These are phyloP conservation scores for Trichomonascaceae sp. DNA, from an alignment of 1,139 yeast species.

Conservation along the genomic window DNA sequence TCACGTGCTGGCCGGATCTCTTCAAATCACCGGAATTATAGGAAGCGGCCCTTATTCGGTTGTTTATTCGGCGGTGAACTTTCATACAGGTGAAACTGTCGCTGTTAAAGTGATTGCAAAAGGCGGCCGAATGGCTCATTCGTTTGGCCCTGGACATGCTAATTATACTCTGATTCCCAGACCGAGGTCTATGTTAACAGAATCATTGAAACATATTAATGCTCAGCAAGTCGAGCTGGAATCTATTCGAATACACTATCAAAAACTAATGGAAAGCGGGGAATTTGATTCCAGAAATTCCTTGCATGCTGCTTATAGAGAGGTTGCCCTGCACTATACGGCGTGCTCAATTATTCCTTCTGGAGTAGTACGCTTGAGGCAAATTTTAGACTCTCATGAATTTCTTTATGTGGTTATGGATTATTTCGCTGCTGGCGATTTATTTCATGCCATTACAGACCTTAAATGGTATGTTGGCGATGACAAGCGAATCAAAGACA, in stretches of 20 bases:
- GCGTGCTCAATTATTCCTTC: conserved; percentile 63
- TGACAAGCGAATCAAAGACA: conserved; percentile 56
- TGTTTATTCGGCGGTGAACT: conserved; percentile 65
- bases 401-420: conserved; percentile 70
- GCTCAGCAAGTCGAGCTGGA: conserved; percentile 4
- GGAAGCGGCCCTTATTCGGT: conserved; percentile 90
- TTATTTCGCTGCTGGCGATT: conserved; percentile 74
- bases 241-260: conserved; percentile 1
- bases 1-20: conserved; percentile 12
- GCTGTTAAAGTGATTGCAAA: conserved; percentile 69
- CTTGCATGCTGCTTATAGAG: conserved; percentile 40
- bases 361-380: conserved; percentile 66
- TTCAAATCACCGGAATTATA: conserved; percentile 20
- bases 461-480: conserved; percentile 48
- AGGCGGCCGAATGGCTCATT: conserved; percentile 10
- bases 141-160: conserved; percentile 1
- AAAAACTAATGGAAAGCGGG: background rate
- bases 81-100: conserved; percentile 42
- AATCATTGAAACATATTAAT: conserved; percentile 5
- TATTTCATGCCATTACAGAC: conserved; percentile 75
- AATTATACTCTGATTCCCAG: conserved; percentile 1
- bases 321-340: conserved; percentile 62
- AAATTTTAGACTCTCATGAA: conserved; percentile 43
- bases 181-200: conserved; percentile 7
- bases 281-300: conserved; percentile 4